Conservation (phyloP, 441 rosid genomes). For the Flueggea neowawraea region DNA sequence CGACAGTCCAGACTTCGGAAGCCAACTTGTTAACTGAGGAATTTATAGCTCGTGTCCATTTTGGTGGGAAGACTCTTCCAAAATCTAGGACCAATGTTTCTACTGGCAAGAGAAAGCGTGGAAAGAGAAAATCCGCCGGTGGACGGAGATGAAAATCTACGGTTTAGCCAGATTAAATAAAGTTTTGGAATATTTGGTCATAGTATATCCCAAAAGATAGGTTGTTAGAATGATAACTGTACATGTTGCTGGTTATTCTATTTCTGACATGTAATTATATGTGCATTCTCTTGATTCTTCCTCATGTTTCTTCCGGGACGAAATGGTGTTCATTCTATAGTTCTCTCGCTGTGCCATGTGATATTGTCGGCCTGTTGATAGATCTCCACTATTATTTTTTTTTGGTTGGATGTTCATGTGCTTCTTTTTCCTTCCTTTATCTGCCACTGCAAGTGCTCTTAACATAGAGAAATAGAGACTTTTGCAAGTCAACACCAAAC, state of each 20-base stretch:
- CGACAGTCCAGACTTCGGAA: constrained; percentile 8
- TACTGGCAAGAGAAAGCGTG: constrained; percentile 50
- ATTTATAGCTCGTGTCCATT: constrained; percentile 22
- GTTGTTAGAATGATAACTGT: neutral
- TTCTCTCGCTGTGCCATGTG: no score
- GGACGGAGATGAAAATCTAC: constrained; percentile 38
- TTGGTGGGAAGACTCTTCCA: constrained; percentile 34
- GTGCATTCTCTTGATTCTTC: constrained; percentile 19
- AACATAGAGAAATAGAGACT: neutral
- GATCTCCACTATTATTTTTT: constrained; percentile 17
- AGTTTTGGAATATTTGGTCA: neutral
- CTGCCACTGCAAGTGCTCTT: no score
- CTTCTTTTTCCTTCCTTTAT: no score
- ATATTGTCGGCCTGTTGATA: no score
- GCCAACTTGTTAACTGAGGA: constrained; percentile 10
- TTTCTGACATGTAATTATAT: neutral
- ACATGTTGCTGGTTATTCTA: no score
- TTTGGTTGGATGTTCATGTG: no score
- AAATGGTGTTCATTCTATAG: no score
- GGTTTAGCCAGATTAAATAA: constrained; percentile 17
- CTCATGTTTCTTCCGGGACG: neutral
- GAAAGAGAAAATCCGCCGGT: constrained; percentile 38
- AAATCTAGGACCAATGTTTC: constrained; percentile 40
- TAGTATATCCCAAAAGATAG: neutral
- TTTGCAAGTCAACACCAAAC: no score